Evolutionary conservation across 1,139 yeast genomes (phyloP), one percentile per base, ranked within the genome.

Genomic region (Blastobotrys arbuscula): DNA sequence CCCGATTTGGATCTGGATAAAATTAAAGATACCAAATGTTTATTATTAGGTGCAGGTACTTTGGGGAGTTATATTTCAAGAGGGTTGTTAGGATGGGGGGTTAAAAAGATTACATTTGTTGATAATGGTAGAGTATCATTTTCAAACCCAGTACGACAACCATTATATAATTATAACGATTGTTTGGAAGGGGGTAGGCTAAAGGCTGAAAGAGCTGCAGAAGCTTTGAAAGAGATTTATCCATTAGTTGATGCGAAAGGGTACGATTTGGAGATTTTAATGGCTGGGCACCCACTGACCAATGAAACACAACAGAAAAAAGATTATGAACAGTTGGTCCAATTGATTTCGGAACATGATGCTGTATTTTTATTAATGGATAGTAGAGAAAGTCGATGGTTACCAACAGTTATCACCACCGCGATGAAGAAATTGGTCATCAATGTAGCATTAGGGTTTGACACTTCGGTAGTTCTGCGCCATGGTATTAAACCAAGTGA

Each of bases 61-160:
- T 73, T 94, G 13, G 99, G 98, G 0, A 84, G 95, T 53, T 89
- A 90, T 62, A 94, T 92, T 9, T 78, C 95, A 0, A 72, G 99
- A 50, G 83, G 86, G 0, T 68, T 92, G 37, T 66, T 92, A 65
- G 97, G 95, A 0, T 92, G 98, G 98, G 98, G 98, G 1, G 90
- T 89, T 0, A 71, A 85, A 34, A 73, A 78, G 35, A 82, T 92
- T 26, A 84, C 97, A 0, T 81, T 92, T 67, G 94, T 92, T 1
- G 99, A 92, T 65, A 88, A 78, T 62, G 96, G 97, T 1, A 70
- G 77, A 24, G 87, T 94, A 0, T 88, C 97, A 1, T 88, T 82
- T 64, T 87, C 96, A 8, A 92, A 92, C 59, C 98, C 98, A 0
- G 98, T 92, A 0, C 74, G 99, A 48, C 99, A 92, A 59, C 94